phyloP scores from a whole-genome alignment of 257 asterid genomes.

The Jacaranda mimosifolia region DNA sequence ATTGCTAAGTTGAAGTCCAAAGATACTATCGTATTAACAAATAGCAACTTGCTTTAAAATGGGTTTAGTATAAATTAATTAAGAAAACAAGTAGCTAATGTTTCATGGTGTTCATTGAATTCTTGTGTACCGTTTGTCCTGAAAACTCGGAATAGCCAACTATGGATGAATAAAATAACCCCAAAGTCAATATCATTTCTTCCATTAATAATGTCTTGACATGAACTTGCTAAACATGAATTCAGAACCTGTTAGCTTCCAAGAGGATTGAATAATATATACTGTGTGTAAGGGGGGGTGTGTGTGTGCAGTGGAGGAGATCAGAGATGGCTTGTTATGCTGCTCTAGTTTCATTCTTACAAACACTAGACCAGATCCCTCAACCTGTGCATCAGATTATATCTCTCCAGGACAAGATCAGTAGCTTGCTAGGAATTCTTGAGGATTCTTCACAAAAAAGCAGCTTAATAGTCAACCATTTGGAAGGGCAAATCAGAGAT shows the following conservation, averaged over 20 bases:
- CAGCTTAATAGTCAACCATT: not conserved
- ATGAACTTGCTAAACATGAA: too few species aligned
- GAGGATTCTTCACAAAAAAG: not conserved
- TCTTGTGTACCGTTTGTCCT: too few species aligned
- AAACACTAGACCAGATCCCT: not conserved
- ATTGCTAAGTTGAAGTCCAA: too few species aligned
- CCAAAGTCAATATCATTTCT: too few species aligned
- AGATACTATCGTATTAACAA: not conserved
- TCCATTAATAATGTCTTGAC: too few species aligned
- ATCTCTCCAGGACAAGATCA: not conserved
- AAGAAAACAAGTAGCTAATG: too few species aligned
- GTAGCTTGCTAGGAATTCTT: not conserved
- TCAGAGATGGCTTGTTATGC: not conserved
- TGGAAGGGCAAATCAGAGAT: not conserved
- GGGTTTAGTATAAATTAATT: too few species aligned
- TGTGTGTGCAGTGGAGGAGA: not conserved
- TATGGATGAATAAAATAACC: too few species aligned
- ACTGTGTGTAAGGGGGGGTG: not conserved
- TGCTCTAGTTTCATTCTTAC: not conserved
- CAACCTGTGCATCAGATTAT: not conserved
- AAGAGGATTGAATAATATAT: too few species aligned
- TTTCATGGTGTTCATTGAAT: too few species aligned
- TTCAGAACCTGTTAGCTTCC: too few species aligned
- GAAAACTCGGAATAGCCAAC: too few species aligned
- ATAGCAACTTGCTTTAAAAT: not conserved